Evolutionary conservation across 2,329 filamentous ascomycete genomes (phyloP).

Genomic region (Falciphora oryzae): DNA sequence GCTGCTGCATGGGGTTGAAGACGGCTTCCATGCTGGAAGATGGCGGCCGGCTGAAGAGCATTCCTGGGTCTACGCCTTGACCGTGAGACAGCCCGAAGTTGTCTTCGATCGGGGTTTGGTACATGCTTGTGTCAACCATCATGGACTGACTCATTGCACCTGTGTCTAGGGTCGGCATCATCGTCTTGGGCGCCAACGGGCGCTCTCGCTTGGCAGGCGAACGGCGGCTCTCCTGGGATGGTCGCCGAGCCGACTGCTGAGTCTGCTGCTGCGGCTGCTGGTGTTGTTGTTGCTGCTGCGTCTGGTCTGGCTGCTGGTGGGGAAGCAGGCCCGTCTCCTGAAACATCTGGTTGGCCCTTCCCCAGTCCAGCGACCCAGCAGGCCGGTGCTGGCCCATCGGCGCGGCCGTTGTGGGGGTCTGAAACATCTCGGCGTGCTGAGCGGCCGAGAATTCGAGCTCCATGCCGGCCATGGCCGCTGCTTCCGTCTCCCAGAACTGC

Average conservation of each 20-base stretch:
- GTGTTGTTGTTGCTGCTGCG: constrained; percentile 12
- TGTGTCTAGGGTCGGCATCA: constrained; percentile 34
- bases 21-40: constrained; percentile 40
- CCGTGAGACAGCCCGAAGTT: constrained; percentile 43
- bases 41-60: constrained; percentile 49
- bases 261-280: constrained; percentile 16
- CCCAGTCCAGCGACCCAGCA: constrained; percentile 53
- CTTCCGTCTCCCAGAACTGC: constrained; percentile 50
- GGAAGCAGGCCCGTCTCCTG: constrained; percentile 36
- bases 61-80: constrained; percentile 52
- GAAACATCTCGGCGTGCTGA: constrained; percentile 36
- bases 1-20: constrained; percentile 16
- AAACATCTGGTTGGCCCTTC: constrained; percentile 48
- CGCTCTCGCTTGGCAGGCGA: constrained; percentile 36
- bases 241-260: constrained; percentile 11
- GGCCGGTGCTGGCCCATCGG: constrained; percentile 36
- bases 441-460: constrained; percentile 51
- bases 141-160: constrained; percentile 30
- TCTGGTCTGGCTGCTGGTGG: constrained; percentile 22
- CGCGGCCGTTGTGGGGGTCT: constrained; percentile 19
- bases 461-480: constrained; percentile 42
- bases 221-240: constrained; percentile 6
- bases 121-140: constrained; percentile 31
- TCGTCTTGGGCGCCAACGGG: constrained; percentile 44
- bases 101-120: constrained; percentile 40